Base-by-base conservation (phyloP, 805 yeast genomes). In the Brettanomyces bruxellensis region DNA sequence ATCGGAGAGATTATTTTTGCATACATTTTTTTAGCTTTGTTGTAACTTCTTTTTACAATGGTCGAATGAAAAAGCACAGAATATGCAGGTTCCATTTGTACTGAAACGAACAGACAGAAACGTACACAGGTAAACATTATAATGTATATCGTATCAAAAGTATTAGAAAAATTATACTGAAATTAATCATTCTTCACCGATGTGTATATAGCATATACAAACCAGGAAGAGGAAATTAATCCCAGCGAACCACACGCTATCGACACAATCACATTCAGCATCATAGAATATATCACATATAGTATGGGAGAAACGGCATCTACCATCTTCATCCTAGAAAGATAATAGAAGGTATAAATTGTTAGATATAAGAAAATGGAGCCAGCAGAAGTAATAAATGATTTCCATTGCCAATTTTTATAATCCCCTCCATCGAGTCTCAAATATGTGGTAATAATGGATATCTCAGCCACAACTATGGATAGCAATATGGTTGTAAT, bases 321-420 rank as follows among this genome's bases (percentile, higher is more conserved):
- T 28, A 77, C 72, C 41, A 86, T 72, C 41, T 77, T 74, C 60
- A 86, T 68, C 55, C 75, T 72, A 44, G 76, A 56, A 56, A 78
- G 76, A 60, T 88, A 86, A 58, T 83, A 84, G 22, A 83, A 56
- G 5, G 91, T 76, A 60, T 85, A 87, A 7, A 70, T 61, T 52
- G 78, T 78, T 48, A 88, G 71, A 64, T 83, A 86, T 71, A 82
- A 70, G 30, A 88, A 87, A 42, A 86, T 75, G 47, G 90, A 79
- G 4, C 78, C 68, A 1, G 79, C 69, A 4, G 95, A 86, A 28
- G 81, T 77, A 45, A 78, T 61, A 62, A 86, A 87, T 11, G 88
- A 70, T 53, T 81, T 72, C 95, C 95, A 87, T 59, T 86, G 86
- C 96, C 96, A 89, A 53, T 72, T 67, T 43, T 76, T 75, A 44